phyloP scores from a whole-genome alignment of 192 early-diverging fungal genomes.

The Podila epicladia region DNA sequence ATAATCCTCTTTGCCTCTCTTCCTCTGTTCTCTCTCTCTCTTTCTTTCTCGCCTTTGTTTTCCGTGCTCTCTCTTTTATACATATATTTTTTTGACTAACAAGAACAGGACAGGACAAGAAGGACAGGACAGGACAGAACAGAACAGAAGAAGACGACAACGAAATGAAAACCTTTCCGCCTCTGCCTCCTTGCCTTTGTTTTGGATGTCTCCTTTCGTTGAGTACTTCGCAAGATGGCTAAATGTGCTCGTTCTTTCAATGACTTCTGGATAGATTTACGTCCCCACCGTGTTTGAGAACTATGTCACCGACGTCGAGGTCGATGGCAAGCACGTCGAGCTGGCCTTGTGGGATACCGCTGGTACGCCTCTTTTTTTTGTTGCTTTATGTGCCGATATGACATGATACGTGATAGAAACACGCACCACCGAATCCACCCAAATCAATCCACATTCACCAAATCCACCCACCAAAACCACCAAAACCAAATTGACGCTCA shows the following conservation, averaged over 20 bases:
- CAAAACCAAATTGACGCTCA: background rate
- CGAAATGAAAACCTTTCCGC: background rate
- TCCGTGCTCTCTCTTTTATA: constrained; percentile 38
- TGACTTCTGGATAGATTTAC: constrained; percentile 58
- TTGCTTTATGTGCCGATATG: no score
- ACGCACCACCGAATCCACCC: background rate
- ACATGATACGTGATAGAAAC: background rate
- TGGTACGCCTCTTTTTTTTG: constrained; percentile 52
- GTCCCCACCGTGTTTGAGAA: constrained; percentile 84
- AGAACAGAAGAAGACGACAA: background rate
- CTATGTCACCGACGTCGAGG: constrained; percentile 75
- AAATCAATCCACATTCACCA: background rate
- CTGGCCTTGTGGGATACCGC: constrained; percentile 83
- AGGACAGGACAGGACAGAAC: background rate
- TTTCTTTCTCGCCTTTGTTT: constrained; percentile 1
- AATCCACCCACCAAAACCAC: background rate
- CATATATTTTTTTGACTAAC: constrained; percentile 88
- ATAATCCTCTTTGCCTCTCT: background rate
- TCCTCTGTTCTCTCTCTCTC: background rate
- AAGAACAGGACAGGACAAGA: constrained; percentile 69
- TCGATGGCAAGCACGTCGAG: constrained; percentile 75
- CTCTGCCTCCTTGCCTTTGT: background rate
- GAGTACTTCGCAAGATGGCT: background rate
- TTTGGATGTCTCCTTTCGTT: background rate
- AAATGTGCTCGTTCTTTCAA: background rate